Evolutionary conservation across 2,329 filamentous ascomycete genomes (phyloP).

Genomic region (Penicillium sp.): DNA sequence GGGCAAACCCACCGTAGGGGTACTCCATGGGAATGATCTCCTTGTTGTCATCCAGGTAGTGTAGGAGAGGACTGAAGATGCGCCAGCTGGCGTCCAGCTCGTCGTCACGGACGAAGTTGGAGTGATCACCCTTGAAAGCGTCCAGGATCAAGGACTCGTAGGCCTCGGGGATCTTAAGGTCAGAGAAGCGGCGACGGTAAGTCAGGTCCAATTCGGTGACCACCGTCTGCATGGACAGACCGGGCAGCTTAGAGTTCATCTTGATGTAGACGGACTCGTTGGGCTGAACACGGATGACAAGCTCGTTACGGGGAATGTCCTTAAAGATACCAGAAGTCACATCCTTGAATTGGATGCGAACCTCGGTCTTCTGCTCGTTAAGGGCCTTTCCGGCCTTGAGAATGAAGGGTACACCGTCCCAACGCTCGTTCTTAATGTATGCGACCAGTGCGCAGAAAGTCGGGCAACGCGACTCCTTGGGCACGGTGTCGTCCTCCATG

Average conservation of each 20-base stretch:
- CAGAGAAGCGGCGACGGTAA: slow-evolving; percentile 96
- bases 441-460: slow-evolving; percentile 97
- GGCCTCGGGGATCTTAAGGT: slow-evolving; percentile 98
- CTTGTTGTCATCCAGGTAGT: slow-evolving; percentile 99
- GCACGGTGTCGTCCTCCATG: slow-evolving; percentile 98
- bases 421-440: slow-evolving; percentile 99
- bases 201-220: slow-evolving; percentile 98
- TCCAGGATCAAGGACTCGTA: slow-evolving; percentile 98
- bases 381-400: slow-evolving; percentile 98
- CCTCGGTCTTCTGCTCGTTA: slow-evolving; percentile 99
- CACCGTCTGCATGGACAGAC: slow-evolving; percentile 98
- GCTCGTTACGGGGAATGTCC: slow-evolving; percentile 98
- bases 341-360: slow-evolving; percentile 98
- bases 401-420: slow-evolving; percentile 99
- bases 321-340: slow-evolving; percentile 99
- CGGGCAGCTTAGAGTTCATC: slow-evolving; percentile 99
- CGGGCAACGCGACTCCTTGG: slow-evolving; percentile 93
- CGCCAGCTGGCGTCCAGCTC: slow-evolving; percentile 98
- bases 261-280: slow-evolving; percentile 99
- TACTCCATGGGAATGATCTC: slow-evolving; percentile 99
- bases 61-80: slow-evolving; percentile 94
- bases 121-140: slow-evolving; percentile 97
- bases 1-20: slow-evolving; percentile 77
- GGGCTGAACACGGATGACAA: slow-evolving; percentile 98
- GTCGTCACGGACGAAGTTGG: slow-evolving; percentile 97